These are phyloP conservation scores for Lachnellula subtilissima DNA, from an alignment of 2,329 filamentous ascomycete genomes.

Conservation along the genomic window DNA sequence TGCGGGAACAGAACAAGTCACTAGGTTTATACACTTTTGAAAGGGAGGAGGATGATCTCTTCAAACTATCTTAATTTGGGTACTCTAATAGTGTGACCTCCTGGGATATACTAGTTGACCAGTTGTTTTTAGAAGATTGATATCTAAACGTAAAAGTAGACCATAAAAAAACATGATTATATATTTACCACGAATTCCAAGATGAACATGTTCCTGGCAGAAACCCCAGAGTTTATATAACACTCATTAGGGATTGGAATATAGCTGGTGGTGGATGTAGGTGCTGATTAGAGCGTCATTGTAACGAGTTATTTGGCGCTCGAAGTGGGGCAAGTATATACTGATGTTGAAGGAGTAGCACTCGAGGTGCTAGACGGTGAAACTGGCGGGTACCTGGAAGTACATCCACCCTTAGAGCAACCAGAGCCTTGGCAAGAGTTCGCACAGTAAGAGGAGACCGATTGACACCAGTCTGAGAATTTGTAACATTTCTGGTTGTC, in stretches of 20 bases:
- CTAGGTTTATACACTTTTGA: no score
- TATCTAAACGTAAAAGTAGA: no score
- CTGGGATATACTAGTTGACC: no score
- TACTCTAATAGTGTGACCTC: no score
- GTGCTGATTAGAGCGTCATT: conserved; percentile 23
- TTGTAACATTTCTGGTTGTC: conserved; percentile 45
- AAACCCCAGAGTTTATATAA: conserved; percentile 39
- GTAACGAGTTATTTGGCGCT: conserved; percentile 3
- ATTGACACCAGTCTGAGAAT: conserved; percentile 47
- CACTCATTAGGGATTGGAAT: conserved; percentile 46
- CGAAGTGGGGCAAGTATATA: conserved; percentile 29
- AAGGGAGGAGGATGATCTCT: no score
- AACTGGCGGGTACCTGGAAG: conserved; percentile 38
- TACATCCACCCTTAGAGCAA: conserved; percentile 42
- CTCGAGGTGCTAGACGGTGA: conserved; percentile 34
- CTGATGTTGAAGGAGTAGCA: conserved; percentile 34
- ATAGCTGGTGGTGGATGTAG: conserved; percentile 31
- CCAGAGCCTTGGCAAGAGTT: conserved; percentile 33
- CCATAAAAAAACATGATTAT: no score
- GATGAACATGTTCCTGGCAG: conserved; percentile 35
- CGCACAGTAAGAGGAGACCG: conserved; percentile 41
- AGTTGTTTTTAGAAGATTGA: no score
- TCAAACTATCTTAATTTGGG: no score
- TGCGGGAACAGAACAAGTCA: no score
- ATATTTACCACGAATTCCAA: conserved; percentile 27